Base-by-base conservation (phyloP, 2,329 filamentous ascomycete species). In the Huntiella moniliformis region DNA sequence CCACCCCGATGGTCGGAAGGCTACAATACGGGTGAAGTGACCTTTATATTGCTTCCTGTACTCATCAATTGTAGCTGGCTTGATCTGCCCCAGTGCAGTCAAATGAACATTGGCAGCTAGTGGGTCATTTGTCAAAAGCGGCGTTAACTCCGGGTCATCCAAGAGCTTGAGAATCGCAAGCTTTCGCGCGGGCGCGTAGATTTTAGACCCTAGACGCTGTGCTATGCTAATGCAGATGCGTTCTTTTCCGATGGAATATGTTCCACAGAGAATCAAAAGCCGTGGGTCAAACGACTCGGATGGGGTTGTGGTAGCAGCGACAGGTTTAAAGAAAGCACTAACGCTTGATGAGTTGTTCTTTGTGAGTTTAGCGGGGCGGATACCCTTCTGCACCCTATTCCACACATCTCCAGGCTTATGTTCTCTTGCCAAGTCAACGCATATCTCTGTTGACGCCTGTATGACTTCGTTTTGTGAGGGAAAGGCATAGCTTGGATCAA, bases 181-280 rank as follows among this genome's bases (percentile, higher is more conserved):
- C 63, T 98, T 98, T 45, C 72, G 68, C 0, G 85, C 67, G 1
- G 84, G 76, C 0, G 88, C 88, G 56, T 81, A 98, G 51, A 98
- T 96, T 57, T 93, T 94, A 53, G 79, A 83, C 35, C 77, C 68
- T 2, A 98, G 68, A 0, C 87, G 87, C 54, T 79, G 75, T 3
- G 91, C 91, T 52, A 98, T 93, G 38, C 85, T 87, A 31, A 94
- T 69, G 58, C 88, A 96, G 53, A 98, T 87, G 36, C 87, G 80
- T 61, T 98, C 91, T 63, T 98, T 98, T 56, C 91, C 91, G 55
- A 98, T 98, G 54, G 82, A 92, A 63, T 98, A 98, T 0, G 91
- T 98, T 38, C 91, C 91, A 50, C 94, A 92, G 5, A 98, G 75
- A 4, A 98, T 83, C 0, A 98, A 71, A 2, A 98, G 50, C 50